A percentile compares a stretch with the other conserved stretches of the same genome.
Evolutionary conservation across 495 filamentous ascomycete genomes (phyloP).

Genomic region (Patellaria atrata): DNA sequence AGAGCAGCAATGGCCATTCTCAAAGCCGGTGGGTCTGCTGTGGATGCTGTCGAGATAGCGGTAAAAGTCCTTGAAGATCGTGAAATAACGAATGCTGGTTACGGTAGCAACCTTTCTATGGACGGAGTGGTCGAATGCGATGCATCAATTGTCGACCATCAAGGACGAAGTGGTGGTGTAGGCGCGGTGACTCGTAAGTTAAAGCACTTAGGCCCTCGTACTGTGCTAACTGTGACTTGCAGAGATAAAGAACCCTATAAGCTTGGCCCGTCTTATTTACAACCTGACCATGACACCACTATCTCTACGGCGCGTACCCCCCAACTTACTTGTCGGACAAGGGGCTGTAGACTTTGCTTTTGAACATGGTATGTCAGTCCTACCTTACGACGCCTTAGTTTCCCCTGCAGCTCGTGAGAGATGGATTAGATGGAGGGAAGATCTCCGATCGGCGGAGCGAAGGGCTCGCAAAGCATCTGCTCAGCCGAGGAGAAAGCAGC

Average conservation of each 20-base stretch:
- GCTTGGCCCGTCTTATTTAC: conserved; percentile 67
- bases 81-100: conserved; percentile 93
- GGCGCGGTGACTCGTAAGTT: conserved; percentile 76
- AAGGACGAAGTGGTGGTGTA: conserved; percentile 80
- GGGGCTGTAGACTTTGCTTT: conserved; percentile 77
- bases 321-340: conserved; percentile 74
- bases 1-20: conserved; percentile 66
- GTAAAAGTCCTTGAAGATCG: conserved; percentile 76
- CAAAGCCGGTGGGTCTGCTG: conserved; percentile 57
- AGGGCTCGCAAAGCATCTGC: conserved; percentile 10
- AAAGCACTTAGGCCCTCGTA: not conserved
- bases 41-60: conserved; percentile 88
- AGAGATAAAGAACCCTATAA: conserved; percentile 91
- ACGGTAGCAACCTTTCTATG: conserved; percentile 84
- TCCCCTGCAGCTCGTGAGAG: conserved; percentile 60
- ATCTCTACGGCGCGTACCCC: conserved; percentile 74
- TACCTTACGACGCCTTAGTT: conserved; percentile 58
- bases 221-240: conserved; percentile 1
- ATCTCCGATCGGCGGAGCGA: conserved; percentile 45
- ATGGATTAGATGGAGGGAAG: conserved; percentile 60
- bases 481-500: too few relatives aligned
- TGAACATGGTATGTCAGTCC: conserved; percentile 52
- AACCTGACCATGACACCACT: conserved; percentile 57
- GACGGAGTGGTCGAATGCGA: conserved; percentile 89
- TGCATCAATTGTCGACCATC: conserved; percentile 80